phyloP scores from a whole-genome alignment of 2,329 filamentous ascomycete species.

The Colletotrichum liaoningense region DNA sequence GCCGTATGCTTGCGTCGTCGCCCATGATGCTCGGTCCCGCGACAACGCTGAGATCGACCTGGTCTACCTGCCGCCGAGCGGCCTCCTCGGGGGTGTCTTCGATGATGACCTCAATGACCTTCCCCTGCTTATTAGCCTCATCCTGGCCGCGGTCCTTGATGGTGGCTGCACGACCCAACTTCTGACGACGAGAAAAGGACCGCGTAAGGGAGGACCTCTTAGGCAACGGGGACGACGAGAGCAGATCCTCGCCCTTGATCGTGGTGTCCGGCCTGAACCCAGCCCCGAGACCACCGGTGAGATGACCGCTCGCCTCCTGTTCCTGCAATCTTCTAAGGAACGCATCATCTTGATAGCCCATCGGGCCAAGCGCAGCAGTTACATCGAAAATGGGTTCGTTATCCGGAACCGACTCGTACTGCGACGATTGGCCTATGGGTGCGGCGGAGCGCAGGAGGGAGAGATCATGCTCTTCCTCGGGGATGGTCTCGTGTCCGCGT shows the following conservation, averaged over 20 bases:
- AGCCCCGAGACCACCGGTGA: constrained; percentile 69
- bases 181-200: constrained; percentile 53
- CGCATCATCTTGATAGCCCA: constrained; percentile 53
- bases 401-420: constrained; percentile 46
- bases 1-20: constrained; percentile 45
- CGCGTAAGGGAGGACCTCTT: constrained; percentile 50
- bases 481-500: constrained; percentile 43
- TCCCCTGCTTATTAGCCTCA: constrained; percentile 69
- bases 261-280: constrained; percentile 61
- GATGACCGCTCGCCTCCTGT: constrained; percentile 64
- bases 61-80: constrained; percentile 40
- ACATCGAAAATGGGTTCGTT: constrained; percentile 55
- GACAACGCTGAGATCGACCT: constrained; percentile 64
- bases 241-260: constrained; percentile 62
- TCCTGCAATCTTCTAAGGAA: constrained; percentile 59
- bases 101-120: constrained; percentile 70
- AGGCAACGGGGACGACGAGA: constrained; percentile 49
- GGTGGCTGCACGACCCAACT: constrained; percentile 49
- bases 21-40: constrained; percentile 52
- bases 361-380: constrained; percentile 58
- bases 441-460: constrained; percentile 55
- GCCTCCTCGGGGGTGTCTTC: constrained; percentile 43
- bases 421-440: constrained; percentile 50
- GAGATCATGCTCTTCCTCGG: constrained; percentile 56
- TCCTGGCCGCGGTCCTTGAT: constrained; percentile 64